A percentile compares a stretch with the other conserved stretches of the same genome.
Conservation (phyloP, 257 asterid species). For the Salvia splendens region DNA sequence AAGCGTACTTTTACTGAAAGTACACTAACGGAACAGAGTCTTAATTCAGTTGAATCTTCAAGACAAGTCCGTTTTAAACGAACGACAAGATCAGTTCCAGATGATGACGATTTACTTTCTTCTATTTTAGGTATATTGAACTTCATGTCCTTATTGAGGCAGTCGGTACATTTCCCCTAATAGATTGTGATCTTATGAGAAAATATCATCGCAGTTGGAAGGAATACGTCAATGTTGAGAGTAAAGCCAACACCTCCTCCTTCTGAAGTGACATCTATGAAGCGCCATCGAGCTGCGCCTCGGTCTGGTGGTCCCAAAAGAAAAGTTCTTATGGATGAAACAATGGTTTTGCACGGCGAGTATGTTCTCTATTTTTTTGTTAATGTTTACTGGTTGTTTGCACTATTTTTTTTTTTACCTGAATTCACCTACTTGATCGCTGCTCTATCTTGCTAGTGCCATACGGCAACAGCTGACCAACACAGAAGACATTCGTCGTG, state of each 20-base stretch:
- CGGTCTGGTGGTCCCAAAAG: slow-evolving; percentile 67
- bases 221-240: slow-evolving; percentile 57
- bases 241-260: slow-evolving; percentile 79
- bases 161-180: slow-evolving; percentile 15
- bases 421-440: neutral
- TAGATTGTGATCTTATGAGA: slow-evolving; percentile 34
- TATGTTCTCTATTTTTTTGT: slow-evolving; percentile 47
- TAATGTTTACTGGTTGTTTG: neutral
- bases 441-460: slow-evolving; percentile 49
- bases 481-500: slow-evolving; percentile 78
- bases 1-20: slow-evolving; percentile 87
- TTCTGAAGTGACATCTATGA: slow-evolving; percentile 67
- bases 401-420: neutral
- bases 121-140: slow-evolving; percentile 71
- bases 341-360: slow-evolving; percentile 99
- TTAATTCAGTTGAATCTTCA: slow-evolving; percentile 73
- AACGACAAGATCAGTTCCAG: slow-evolving; percentile 64
- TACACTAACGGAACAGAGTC: slow-evolving; percentile 79
- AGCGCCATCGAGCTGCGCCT: slow-evolving; percentile 62
- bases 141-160: slow-evolving; percentile 20
- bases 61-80: slow-evolving; percentile 59
- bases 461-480: slow-evolving; percentile 78
- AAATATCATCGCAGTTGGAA: slow-evolving; percentile 57
- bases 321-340: slow-evolving; percentile 79
- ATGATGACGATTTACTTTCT: slow-evolving; percentile 84